phyloP scores from a whole-genome alignment of 768 basidiomycete genomes.

The Pseudohyphozyma bogoriensis region DNA sequence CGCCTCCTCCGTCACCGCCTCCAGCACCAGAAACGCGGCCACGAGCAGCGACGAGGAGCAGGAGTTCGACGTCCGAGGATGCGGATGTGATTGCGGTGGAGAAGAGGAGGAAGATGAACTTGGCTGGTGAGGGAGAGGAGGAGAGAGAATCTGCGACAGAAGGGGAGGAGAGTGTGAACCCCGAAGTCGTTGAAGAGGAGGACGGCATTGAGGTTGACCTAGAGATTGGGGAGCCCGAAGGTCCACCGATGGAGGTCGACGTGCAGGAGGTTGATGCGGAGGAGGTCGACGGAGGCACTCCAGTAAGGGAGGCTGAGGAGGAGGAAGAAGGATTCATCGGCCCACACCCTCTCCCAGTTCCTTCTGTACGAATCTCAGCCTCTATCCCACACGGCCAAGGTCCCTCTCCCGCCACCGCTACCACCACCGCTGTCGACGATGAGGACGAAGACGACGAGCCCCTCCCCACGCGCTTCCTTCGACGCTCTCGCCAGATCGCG shows the following conservation, averaged over 20 bases:
- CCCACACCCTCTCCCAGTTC: too few relatives aligned
- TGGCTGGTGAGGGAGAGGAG: not conserved
- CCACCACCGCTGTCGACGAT: not conserved
- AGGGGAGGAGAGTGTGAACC: not conserved
- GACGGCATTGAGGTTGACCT: too few relatives aligned
- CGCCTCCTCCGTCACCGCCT: not conserved
- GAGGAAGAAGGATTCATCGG: too few relatives aligned
- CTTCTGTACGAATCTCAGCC: not conserved
- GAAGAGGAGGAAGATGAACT: not conserved
- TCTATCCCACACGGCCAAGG: not conserved
- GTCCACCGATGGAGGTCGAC: too few relatives aligned
- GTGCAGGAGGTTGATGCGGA: too few relatives aligned
- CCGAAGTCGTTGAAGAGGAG: too few relatives aligned
- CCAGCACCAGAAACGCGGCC: not conserved
- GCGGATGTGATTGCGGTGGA: not conserved
- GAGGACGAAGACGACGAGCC: not conserved
- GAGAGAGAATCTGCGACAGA: not conserved
- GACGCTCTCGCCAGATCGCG: not conserved
- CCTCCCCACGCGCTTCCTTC: not conserved
- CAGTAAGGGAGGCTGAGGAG: too few relatives aligned
- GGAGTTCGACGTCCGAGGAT: not conserved
- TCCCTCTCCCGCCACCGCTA: not conserved
- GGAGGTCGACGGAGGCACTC: too few relatives aligned
- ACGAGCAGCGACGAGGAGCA: not conserved
- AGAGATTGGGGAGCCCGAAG: too few relatives aligned